Percentiles rank a stretch among this genome's conserved stretches.
These are phyloP conservation scores for Alternaria brassicicola DNA, from an alignment of 2,329 filamentous ascomycete genomes.

Conservation along the genomic window DNA sequence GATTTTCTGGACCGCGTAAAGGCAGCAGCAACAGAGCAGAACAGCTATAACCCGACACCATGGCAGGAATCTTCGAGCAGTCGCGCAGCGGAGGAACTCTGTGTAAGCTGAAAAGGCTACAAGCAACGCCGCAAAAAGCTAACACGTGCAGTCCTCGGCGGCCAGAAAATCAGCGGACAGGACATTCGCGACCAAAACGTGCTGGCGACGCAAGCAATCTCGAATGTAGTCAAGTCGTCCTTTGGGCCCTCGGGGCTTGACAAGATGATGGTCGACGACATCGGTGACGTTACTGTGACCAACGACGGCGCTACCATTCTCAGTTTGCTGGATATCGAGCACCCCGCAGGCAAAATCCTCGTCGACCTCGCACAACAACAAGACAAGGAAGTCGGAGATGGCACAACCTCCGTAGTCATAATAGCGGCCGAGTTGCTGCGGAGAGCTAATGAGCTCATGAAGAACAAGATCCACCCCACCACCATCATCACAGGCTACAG, in stretches of 20 bases:
- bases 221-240: constrained; percentile 98
- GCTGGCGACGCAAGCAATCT: constrained; percentile 92
- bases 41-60: constrained; percentile 53
- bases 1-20: constrained; percentile 39
- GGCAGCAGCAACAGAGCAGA: constrained; percentile 38
- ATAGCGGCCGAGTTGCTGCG: constrained; percentile 94
- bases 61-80: constrained; percentile 97
- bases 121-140: constrained; percentile 17
- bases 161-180: constrained; percentile 93
- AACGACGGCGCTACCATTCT: constrained; percentile 99
- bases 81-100: constrained; percentile 90
- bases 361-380: constrained; percentile 98
- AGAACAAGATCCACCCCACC: constrained; percentile 99
- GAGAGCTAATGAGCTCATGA: constrained; percentile 97
- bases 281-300: constrained; percentile 98
- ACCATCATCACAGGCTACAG: constrained; percentile 99
- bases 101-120: constrained; percentile 60
- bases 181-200: constrained; percentile 99
- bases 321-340: constrained; percentile 92
- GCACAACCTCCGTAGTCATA: constrained; percentile 95
- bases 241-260: constrained; percentile 96
- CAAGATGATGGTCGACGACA: constrained; percentile 99
- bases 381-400: constrained; percentile 98
- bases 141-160: constrained; percentile 73
- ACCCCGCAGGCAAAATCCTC: constrained; percentile 97